Evolutionary conservation across 192 early-diverging fungal species (phyloP).

Genomic region (Coemansia sp.): DNA sequence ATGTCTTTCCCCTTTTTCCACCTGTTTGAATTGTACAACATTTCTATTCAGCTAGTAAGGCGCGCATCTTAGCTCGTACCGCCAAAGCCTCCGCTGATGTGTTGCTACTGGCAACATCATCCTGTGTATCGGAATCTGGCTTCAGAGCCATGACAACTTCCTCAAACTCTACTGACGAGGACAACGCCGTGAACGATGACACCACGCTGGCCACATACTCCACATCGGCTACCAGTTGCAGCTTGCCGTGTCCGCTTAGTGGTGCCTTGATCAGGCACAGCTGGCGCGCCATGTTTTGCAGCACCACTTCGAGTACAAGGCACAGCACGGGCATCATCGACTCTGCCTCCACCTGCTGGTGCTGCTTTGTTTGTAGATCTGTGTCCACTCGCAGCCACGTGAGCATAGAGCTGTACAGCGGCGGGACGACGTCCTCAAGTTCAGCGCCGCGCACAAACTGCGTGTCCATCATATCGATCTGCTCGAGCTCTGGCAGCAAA

Average conservation of each 20-base stretch:
- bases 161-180: constrained; percentile 18
- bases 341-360: neutral
- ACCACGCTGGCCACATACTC: constrained; percentile 45
- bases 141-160: constrained; percentile 4
- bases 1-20: neutral
- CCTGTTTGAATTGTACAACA: neutral
- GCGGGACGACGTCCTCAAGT: constrained; percentile 3
- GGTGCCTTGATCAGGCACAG: constrained; percentile 26
- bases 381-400: neutral
- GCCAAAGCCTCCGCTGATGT: neutral
- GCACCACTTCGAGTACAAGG: constrained; percentile 28
- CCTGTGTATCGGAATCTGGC: neutral
- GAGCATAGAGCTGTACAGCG: constrained; percentile 17
- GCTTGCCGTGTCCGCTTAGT: constrained; percentile 18
- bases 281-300: constrained; percentile 15
- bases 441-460: constrained; percentile 22
- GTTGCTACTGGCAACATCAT: neutral
- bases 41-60: constrained; percentile 1
- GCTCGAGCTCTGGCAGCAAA: constrained; percentile 49
- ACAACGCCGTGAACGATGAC: constrained; percentile 14
- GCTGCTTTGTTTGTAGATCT: neutral
- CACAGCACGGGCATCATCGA: constrained; percentile 29
- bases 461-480: constrained; percentile 32
- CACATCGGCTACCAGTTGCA: constrained; percentile 35
- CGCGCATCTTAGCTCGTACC: constrained; percentile 9